These are phyloP conservation scores for Kwoniella newhampshirensis DNA, from an alignment of 768 basidiomycete species.

Conservation along the genomic window DNA sequence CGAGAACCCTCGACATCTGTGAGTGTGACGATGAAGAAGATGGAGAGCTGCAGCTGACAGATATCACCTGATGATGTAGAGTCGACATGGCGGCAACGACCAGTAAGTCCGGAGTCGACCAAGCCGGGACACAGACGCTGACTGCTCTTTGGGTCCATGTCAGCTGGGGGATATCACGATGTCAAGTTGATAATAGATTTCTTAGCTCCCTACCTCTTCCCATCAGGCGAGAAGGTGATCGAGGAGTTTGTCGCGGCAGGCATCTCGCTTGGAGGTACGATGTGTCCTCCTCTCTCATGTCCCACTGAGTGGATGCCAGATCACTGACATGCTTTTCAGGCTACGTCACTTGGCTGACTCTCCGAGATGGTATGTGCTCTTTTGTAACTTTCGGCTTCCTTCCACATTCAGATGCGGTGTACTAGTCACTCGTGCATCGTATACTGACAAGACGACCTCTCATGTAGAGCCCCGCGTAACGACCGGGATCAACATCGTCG, in stretches of 20 bases:
- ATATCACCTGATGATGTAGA: constrained; percentile 16
- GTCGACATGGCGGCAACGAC: constrained; percentile 60
- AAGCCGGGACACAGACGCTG: neutral
- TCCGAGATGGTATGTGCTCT: constrained; percentile 57
- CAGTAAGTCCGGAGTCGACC: constrained; percentile 47
- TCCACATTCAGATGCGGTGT: neutral
- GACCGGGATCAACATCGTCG: constrained; percentile 61
- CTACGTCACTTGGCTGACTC: constrained; percentile 74
- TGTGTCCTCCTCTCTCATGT: no score
- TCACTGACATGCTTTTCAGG: constrained; percentile 50
- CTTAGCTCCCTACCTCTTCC: constrained; percentile 71
- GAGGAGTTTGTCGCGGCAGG: constrained; percentile 72
- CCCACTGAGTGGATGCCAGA: no score
- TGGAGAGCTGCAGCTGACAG: constrained; percentile 12
- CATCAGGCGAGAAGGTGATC: constrained; percentile 63
- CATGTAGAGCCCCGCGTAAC: constrained; percentile 58
- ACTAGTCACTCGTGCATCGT: no score
- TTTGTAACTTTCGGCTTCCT: no score
- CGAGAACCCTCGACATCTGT: constrained; percentile 58
- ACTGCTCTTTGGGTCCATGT: neutral
- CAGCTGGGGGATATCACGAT: constrained; percentile 70
- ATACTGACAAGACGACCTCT: no score
- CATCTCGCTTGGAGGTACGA: constrained; percentile 69
- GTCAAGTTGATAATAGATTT: constrained; percentile 79
- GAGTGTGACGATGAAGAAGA: constrained; percentile 26